These are phyloP conservation scores for Pythium brachiatum DNA, from an alignment of 352 stramenopile species.

Conservation along the genomic window DNA sequence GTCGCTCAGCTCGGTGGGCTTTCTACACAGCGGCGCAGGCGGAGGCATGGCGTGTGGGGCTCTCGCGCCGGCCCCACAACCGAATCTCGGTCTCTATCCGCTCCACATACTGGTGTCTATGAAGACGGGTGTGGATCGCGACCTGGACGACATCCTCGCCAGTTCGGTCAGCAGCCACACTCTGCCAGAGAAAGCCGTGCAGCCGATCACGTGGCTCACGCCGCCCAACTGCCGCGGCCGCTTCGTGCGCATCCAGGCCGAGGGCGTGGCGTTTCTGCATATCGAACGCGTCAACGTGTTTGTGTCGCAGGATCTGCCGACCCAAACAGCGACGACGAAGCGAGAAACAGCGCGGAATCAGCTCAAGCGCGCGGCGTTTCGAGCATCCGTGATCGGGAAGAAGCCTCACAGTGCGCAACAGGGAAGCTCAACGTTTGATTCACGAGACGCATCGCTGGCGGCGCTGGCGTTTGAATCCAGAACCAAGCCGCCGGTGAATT, in stretches of 20 bases:
- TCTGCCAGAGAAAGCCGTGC: constrained; percentile 26
- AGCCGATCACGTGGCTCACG: constrained; percentile 42
- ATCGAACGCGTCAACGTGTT: constrained; percentile 63
- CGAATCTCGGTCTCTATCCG: constrained; percentile 35
- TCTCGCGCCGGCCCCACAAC: constrained; percentile 12
- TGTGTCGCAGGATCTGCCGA: constrained; percentile 30
- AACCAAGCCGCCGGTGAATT: not conserved
- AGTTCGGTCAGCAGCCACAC: constrained; percentile 46
- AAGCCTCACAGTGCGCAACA: not conserved
- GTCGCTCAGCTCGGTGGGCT: constrained; percentile 14
- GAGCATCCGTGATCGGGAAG: constrained; percentile 45
- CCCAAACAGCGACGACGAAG: constrained; percentile 9
- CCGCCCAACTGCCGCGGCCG: constrained; percentile 51
- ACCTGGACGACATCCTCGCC: constrained; percentile 55
- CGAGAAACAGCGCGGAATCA: constrained; percentile 16
- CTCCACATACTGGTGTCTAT: constrained; percentile 60
- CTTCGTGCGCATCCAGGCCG: constrained; percentile 62
- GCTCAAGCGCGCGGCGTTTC: constrained; percentile 54
- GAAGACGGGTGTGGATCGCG: constrained; percentile 55
- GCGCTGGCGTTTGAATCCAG: not conserved
- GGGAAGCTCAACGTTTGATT: not conserved
- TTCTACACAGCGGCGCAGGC: constrained; percentile 13
- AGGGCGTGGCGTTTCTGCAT: constrained; percentile 43
- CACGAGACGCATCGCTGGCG: not conserved
- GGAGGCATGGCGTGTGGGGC: constrained; percentile 3